Base-by-base conservation (phyloP, 2,329 filamentous ascomycete genomes). In the Apiospora arundinis region DNA sequence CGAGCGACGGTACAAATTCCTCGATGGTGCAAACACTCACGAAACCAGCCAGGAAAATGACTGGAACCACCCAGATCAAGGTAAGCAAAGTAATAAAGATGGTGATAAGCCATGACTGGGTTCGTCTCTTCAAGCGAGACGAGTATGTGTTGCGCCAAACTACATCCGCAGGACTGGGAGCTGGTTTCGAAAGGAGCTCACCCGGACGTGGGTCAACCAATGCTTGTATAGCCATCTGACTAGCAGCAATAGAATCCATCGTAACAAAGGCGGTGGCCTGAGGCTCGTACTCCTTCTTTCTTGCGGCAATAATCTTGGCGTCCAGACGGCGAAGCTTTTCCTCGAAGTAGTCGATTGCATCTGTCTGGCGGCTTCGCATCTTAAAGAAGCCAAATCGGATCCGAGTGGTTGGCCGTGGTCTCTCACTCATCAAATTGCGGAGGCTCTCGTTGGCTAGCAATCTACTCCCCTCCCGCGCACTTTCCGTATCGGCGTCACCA, bases 141-240 rank as follows among this genome's bases (percentile, higher is more conserved):
- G 95, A 83, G 78, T 99, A 99, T 0, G 95, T 98, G 78, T 98
- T 98, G 74, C 88, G 88, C 96, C 97, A 99, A 14, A 98, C 90
- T n/a, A 99, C 91, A 79, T 98, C 95, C 0, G 93, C 91, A 0
- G 96, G 96, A 1, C 95, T 91, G 0, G 96, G 96, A 2, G 95
- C 95, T 40, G 93, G 88, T 72, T 94, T 95, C 11, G 95, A 95
- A 70, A 97, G 85, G 7, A 99, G 87, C 72, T 93, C 92, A 71
- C 95, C 92, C 0, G 97, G 96, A 14, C 93, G 92, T 4, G 96
- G 95, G 78, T 98, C 95, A 69, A 99, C 90, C 14, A 97, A 92
- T 4, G 96, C 95, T 82, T 99, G 96, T 60, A 97, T 94, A 32
- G 95, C 94, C 95, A 98, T 97, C 83, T 99, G 96, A 76, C 90